Conservation (phyloP, 1,284 basidiomycete genomes). For the Boletus smithii region DNA sequence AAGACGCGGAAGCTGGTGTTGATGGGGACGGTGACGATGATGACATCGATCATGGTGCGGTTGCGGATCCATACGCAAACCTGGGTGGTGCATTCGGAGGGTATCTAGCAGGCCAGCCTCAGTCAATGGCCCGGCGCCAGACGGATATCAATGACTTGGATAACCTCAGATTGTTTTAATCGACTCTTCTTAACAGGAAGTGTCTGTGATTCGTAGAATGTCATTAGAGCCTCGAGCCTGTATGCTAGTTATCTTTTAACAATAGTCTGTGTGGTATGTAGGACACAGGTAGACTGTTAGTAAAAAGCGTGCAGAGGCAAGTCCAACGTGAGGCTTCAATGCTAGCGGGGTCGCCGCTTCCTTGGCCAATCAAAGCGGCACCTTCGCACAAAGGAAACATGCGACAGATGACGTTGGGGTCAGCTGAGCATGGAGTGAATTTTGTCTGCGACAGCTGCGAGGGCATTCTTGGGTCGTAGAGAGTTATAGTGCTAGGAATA, state of each 20-base stretch:
- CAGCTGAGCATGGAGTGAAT: constrained; percentile 39
- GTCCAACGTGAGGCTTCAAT: background rate
- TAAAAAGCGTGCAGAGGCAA: background rate
- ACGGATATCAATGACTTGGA: constrained; percentile 37
- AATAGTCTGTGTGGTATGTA: constrained; percentile 16
- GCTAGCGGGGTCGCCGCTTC: background rate
- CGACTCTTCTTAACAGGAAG: background rate
- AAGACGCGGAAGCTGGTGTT: constrained; percentile 13
- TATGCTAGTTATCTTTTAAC: constrained; percentile 7
- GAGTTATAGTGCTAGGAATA: constrained; percentile 81
- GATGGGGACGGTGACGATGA: constrained; percentile 36
- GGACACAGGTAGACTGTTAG: background rate
- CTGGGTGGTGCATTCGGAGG: constrained; percentile 68
- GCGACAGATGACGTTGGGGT: no score
- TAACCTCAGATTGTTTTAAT: constrained; percentile 50
- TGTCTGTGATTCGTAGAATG: background rate
- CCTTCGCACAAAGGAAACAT: background rate
- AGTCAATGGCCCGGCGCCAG: constrained; percentile 42
- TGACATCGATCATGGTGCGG: constrained; percentile 32
- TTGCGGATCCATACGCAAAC: constrained; percentile 70
- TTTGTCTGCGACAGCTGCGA: constrained; percentile 41
- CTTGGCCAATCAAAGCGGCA: background rate
- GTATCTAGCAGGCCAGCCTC: constrained; percentile 63
- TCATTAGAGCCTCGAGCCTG: constrained; percentile 1
- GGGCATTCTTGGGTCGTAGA: constrained; percentile 53